Conservation (phyloP, 352 stramenopile genomes). For the Globisporangium ultimum region DNA sequence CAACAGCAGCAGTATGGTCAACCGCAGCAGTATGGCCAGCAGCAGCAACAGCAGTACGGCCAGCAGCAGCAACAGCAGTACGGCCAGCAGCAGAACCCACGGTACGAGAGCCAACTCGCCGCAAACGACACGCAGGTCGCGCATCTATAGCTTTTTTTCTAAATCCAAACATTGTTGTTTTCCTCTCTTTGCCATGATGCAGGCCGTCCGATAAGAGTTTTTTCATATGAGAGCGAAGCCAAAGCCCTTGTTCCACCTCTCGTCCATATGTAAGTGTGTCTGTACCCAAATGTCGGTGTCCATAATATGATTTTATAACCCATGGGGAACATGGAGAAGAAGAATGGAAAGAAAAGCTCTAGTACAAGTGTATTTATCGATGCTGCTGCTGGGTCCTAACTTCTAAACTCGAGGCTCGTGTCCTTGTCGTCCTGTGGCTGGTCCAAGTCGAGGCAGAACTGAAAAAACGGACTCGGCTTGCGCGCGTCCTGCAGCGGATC, state of each 20-base stretch:
- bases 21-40: constrained; percentile 13
- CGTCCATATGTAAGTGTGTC: not conserved
- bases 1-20: constrained; percentile 11
- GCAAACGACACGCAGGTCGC: not conserved
- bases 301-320: not conserved
- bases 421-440: not conserved
- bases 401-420: constrained; percentile 18
- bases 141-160: not conserved
- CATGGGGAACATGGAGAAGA: not conserved
- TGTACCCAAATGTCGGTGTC: not conserved
- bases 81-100: constrained; percentile 8
- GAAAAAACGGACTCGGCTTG: constrained; percentile 31
- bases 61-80: constrained; percentile 9
- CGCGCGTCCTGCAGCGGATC: constrained; percentile 39
- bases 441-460: constrained; percentile 31
- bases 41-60: constrained; percentile 31
- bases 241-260: not conserved
- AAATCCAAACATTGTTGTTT: not conserved
- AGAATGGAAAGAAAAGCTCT: constrained; percentile 3
- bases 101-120: constrained; percentile 1
- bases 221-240: not conserved
- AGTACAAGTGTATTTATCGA: not conserved
- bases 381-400: not conserved
- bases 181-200: not conserved
- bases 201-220: not conserved